Evolutionary conservation across 129 eudicot species (phyloP), one percentile per base, ranked within the genome.

Genomic region (Scalesia atractyloides): DNA sequence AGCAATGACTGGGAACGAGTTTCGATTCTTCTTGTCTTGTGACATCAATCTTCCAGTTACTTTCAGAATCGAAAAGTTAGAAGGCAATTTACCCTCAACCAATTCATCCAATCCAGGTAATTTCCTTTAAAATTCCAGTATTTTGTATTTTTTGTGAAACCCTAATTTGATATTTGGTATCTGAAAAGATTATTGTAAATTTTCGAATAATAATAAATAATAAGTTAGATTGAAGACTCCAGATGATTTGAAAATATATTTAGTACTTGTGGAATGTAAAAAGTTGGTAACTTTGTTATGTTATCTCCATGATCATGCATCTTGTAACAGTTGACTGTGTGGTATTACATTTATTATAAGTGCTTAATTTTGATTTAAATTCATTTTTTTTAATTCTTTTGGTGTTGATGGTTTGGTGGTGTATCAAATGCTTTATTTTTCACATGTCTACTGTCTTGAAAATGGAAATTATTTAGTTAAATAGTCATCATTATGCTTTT

Each of bases 11-110:
- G 87, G 91, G 60, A 86, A 83, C 86, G 97, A 95, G 76, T 95
- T 88, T 64, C 82, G 97, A 19, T 90, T 90, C 91, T 90, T 95
- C 83, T 74, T 95, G 73, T 91, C 99, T 0, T 95, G 97, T 77
- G 99, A 95, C 75, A 90, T 95, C 69, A 95, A 95, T 80, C 94
- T 88, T 36, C 97, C 97, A 1, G 86, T 95, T 44, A 95, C 99
- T 62, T 90, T 90, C 80, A 84, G 95, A 80, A 84, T 95, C 72
- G 97, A 95, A 60, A 77, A 84, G 58, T 76, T 95, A 75, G 90
- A 95, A 78, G 99, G 99, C 0, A 83, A 73, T 56, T 78, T 90
- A 36, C 84, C 86, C 22, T 59, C 93, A 2, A 69, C 79, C 10
- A 80, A 64, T 26, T 68, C 86, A 24, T 66, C 88, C 17, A 53